Base-by-base conservation (phyloP, 108 stramenopile genomes). In the Fragilaria radians region DNA sequence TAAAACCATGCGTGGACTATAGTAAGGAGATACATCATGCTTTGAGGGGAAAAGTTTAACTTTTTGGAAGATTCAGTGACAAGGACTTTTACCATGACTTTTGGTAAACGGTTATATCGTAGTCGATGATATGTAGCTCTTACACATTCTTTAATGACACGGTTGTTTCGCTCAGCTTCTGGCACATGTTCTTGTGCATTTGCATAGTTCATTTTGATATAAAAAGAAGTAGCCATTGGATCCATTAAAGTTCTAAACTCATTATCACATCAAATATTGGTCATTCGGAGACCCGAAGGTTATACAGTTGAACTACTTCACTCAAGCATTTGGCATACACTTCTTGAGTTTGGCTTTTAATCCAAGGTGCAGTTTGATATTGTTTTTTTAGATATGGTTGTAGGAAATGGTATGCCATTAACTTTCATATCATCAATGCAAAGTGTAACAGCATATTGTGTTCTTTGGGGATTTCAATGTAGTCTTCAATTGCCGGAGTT, bases 331-430 rank as follows among this genome's bases (percentile, higher is more conserved):
- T 30, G 48, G 57, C 28, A n/a, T n/a, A n/a, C n/a, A n/a, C n/a
- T n/a, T n/a, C n/a, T n/a, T n/a, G 60, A 25, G 0, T 47, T 53
- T 7, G 55, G 28, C 14, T 60, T 49, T n/a, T 45, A 49, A 28
- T n/a, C n/a, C n/a, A n/a, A n/a, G 64, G 54, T 0, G 52, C 61
- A 0, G 75, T 81, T 18, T 66, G 21, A 48, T 73, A 67, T 52
- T 67, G n/a, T n/a, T n/a, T n/a, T n/a, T n/a, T n/a, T n/a, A n/a
- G n/a, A n/a, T n/a, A n/a, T n/a, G n/a, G n/a, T n/a, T n/a, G n/a
- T n/a, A n/a, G n/a, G n/a, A n/a, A n/a, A n/a, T n/a, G n/a, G n/a
- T n/a, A n/a, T n/a, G n/a, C n/a, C n/a, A n/a, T n/a, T n/a, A n/a
- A n/a, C n/a, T n/a, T n/a, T n/a, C n/a, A n/a, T n/a, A n/a, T n/a